A percentile compares a stretch with the other conserved stretches of the same genome.
Conservation (phyloP, 805 yeast genomes). For the Pachysolen tannophilus region DNA sequence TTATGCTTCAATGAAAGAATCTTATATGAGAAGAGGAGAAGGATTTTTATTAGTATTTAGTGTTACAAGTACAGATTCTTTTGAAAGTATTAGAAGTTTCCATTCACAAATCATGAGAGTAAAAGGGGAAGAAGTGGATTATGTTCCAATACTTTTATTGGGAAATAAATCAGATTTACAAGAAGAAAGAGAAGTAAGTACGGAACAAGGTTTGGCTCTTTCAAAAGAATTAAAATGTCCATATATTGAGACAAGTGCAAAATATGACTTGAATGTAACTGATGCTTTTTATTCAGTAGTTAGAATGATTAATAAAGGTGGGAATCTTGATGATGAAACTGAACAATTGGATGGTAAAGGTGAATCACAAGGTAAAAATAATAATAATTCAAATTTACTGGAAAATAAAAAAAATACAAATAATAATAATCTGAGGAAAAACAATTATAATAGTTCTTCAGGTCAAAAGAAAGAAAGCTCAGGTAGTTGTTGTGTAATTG, state of each 20-base stretch:
- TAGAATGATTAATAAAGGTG: conserved; percentile 21
- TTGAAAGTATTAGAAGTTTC: conserved; percentile 77
- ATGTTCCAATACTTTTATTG: conserved; percentile 70
- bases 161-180: conserved; percentile 73
- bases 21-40: conserved; percentile 94
- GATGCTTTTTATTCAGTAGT: conserved; percentile 28
- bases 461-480: neutral
- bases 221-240: conserved; percentile 63
- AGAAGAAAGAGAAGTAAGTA: conserved; percentile 56
- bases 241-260: conserved; percentile 53
- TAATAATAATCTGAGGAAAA: no score
- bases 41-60: conserved; percentile 88
- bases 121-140: conserved; percentile 44
- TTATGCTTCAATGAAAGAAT: conserved; percentile 88
- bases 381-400: neutral
- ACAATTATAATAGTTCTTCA: no score
- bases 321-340: no score
- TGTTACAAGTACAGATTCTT: conserved; percentile 76
- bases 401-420: no score
- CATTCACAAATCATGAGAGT: conserved; percentile 37
- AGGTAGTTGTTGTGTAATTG: neutral
- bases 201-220: conserved; percentile 49
- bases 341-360: conserved; percentile 20
- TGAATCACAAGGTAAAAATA: conserved; percentile 1
- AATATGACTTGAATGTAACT: conserved; percentile 32